These are phyloP conservation scores for Phytophthora chlamydospora DNA, from an alignment of 352 stramenopile genomes.

Conservation along the genomic window DNA sequence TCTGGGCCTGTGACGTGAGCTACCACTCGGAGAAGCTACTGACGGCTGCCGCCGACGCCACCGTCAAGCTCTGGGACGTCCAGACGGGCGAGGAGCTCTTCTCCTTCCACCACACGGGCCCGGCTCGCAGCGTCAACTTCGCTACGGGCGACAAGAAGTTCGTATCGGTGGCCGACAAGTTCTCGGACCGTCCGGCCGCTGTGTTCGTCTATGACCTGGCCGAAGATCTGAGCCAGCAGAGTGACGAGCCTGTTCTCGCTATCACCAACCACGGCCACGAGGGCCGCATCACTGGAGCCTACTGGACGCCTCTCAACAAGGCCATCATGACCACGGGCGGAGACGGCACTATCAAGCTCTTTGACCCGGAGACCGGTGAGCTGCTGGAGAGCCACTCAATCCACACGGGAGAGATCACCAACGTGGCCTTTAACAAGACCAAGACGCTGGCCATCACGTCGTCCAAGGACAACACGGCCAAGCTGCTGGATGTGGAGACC, in stretches of 20 bases:
- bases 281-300: constrained; percentile 77
- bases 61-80: constrained; percentile 92
- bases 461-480: constrained; percentile 97
- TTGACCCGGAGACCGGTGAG: constrained; percentile 75
- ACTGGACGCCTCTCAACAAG: constrained; percentile 90
- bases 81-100: constrained; percentile 90
- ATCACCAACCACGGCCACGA: constrained; percentile 86
- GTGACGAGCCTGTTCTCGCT: constrained; percentile 62
- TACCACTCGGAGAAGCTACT: constrained; percentile 94
- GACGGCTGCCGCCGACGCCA: constrained; percentile 96
- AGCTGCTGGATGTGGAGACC: constrained; percentile 96
- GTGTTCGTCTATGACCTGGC: constrained; percentile 87
- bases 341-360: constrained; percentile 83
- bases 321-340: constrained; percentile 87
- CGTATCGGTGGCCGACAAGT: constrained; percentile 86
- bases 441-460: constrained; percentile 98
- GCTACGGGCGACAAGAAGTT: constrained; percentile 87
- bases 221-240: constrained; percentile 63
- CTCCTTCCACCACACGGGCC: constrained; percentile 83
- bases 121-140: constrained; percentile 87
- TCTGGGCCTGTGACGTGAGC: constrained; percentile 97
- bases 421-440: constrained; percentile 95
- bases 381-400: constrained; percentile 84
- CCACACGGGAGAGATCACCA: constrained; percentile 97
- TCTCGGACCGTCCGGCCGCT: constrained; percentile 75